phyloP scores from a whole-genome alignment of 305 asterid species.

The Caryopteris hybrid region DNA sequence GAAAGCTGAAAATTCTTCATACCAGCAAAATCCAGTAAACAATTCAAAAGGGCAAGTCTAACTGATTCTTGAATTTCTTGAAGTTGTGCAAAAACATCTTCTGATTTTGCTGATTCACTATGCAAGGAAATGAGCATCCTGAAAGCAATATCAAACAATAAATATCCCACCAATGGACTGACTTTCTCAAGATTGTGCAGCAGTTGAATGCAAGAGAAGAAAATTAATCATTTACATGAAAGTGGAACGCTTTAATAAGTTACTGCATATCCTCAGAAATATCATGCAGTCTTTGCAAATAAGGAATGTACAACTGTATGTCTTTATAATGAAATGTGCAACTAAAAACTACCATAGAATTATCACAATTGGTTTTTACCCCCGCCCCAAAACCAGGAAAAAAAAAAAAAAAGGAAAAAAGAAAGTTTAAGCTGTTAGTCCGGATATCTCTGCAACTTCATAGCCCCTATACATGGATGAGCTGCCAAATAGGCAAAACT shows the following conservation, averaged over 20 bases:
- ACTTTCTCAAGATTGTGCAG: conserved; percentile 15
- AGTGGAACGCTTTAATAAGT: not conserved
- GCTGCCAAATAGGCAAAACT: not conserved
- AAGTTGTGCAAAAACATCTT: conserved; percentile 69
- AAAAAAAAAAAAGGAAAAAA: no score
- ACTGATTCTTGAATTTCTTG: conserved; percentile 92
- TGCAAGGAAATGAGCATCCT: conserved; percentile 84
- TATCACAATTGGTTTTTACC: no score
- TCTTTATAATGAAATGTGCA: no score
- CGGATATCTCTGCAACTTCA: not conserved
- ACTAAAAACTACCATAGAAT: no score
- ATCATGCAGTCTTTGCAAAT: not conserved
- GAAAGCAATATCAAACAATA: conserved; percentile 27
- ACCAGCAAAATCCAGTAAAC: conserved; percentile 92
- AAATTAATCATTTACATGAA: not conserved
- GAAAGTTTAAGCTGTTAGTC: not conserved
- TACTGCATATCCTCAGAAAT: not conserved
- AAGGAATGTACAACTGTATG: not conserved
- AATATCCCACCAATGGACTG: conserved; percentile 7
- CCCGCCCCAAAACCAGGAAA: no score
- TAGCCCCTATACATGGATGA: not conserved
- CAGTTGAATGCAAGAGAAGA: not conserved
- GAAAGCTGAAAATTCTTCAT: conserved; percentile 24
- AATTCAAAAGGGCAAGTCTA: conserved; percentile 85
- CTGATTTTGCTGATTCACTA: conserved; percentile 75